Base-by-base conservation (phyloP, 306 rosid species). In the Quillaja saponaria region DNA sequence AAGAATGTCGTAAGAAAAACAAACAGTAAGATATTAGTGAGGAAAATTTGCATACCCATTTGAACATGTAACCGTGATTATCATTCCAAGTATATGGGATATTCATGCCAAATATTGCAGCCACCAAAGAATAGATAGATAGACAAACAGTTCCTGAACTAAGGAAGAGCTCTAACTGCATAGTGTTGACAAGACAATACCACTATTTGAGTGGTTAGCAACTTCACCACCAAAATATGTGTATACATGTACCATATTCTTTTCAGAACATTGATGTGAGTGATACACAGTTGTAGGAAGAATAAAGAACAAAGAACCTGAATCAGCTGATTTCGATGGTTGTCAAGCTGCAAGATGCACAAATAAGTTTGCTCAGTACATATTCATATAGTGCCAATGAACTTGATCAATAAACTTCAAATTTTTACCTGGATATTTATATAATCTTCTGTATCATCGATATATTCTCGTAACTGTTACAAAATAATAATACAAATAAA, bases 391-490 rank as follows among this genome's bases (percentile, higher is more conserved):
- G 49, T 39, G 5, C 14, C 11, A 17, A 41, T 8, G 42, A 0
- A 10, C 7, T 59, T 14, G 45, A 47, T 1, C 7, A 10, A 41
- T 6, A 37, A 54, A 40, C 55, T 67, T 18, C 34, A 41, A 59
- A 33, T 39, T 58, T 5, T 69, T 40, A 87, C 97, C 84, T 87
- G 97, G 47, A 87, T 90, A 64, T 90, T 90, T 46, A 90, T 84
- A 72, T 90, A 90, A 76, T 90, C 97, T 78, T 90, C 97, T 8
- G 97, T 87, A 53, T 87, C 95, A 49, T 90, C 95, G 12, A 90
- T 84, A 47, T 90, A 90, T 49, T 85, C 91, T 69, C 91, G 79
- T 28, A 90, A 75, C 97, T 90, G 86, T 63, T 80, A 68, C 64
- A 20, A 55, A 72, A 71, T 39, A 39, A 39, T 25, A 4, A 25